Evolutionary conservation across 192 early-diverging fungal genomes (phyloP).

Genomic region (Entomortierella beljakovae): DNA sequence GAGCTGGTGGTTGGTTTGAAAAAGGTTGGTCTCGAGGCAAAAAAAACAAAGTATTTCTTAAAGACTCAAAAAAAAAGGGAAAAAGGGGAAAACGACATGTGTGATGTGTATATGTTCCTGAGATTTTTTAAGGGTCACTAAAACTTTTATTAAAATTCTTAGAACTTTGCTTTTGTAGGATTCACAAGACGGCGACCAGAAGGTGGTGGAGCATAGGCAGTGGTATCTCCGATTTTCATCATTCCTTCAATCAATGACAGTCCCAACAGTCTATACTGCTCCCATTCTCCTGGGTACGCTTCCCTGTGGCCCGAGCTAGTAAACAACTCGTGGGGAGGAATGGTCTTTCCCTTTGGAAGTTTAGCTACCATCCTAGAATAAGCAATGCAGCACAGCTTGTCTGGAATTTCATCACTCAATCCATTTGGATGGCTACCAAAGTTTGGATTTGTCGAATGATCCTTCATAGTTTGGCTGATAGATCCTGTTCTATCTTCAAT

Average conservation of each 20-base stretch:
- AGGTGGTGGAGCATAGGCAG: constrained; percentile 1
- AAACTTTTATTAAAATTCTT: not conserved
- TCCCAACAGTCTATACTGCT: constrained; percentile 46
- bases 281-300: constrained; percentile 47
- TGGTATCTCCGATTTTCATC: constrained; percentile 53
- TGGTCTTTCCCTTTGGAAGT: constrained; percentile 50
- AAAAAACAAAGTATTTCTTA: too few relatives aligned
- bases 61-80: too few relatives aligned
- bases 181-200: not conserved
- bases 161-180: not conserved
- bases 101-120: too few relatives aligned
- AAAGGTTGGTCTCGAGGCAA: too few relatives aligned
- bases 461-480: not conserved
- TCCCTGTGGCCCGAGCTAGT: constrained; percentile 42
- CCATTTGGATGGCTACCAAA: constrained; percentile 30
- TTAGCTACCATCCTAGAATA: constrained; percentile 52
- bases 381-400: constrained; percentile 47
- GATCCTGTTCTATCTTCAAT: constrained; percentile 36
- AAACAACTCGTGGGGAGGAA: constrained; percentile 24
- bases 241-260: constrained; percentile 48
- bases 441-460: not conserved
- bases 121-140: too few relatives aligned
- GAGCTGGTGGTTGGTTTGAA: not conserved
- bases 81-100: too few relatives aligned
- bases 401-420: constrained; percentile 18